Conservation (phyloP, 108 stramenopile species). For the Stephanodiscus triporus region DNA sequence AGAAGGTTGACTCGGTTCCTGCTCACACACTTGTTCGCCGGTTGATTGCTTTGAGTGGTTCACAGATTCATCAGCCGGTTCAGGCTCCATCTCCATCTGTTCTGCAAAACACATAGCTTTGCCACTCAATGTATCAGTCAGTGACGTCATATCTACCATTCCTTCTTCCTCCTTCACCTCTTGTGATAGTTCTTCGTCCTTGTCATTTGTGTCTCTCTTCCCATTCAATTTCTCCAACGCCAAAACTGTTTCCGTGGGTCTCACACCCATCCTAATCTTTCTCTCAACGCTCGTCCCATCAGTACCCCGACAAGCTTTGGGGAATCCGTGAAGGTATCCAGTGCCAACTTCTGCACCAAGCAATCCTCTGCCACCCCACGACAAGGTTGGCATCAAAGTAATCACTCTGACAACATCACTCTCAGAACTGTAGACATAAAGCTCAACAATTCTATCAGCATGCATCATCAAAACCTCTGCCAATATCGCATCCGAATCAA, state of each 20-base stretch:
- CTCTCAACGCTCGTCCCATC: constrained; percentile 72
- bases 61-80: constrained; percentile 19
- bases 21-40: constrained; percentile 13
- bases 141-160: constrained; percentile 48
- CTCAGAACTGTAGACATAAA: constrained; percentile 93
- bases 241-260: constrained; percentile 36
- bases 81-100: constrained; percentile 81
- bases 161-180: constrained; percentile 21
- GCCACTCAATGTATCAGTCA: constrained; percentile 43
- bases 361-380: constrained; percentile 88
- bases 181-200: neutral
- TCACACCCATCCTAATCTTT: constrained; percentile 54
- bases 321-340: constrained; percentile 92
- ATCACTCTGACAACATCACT: constrained; percentile 91
- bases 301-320: constrained; percentile 65
- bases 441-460: constrained; percentile 83
- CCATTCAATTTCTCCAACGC: neutral
- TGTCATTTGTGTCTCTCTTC: neutral
- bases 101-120: constrained; percentile 56
- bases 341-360: constrained; percentile 94
- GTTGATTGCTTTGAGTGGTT: constrained; percentile 3
- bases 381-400: constrained; percentile 81
- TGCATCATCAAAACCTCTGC: constrained; percentile 68
- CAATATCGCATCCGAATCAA: constrained; percentile 62
- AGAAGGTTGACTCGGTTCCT: constrained; percentile 12